Conservation (phyloP, 257 asterid genomes). For the Penstemon newberryi region DNA sequence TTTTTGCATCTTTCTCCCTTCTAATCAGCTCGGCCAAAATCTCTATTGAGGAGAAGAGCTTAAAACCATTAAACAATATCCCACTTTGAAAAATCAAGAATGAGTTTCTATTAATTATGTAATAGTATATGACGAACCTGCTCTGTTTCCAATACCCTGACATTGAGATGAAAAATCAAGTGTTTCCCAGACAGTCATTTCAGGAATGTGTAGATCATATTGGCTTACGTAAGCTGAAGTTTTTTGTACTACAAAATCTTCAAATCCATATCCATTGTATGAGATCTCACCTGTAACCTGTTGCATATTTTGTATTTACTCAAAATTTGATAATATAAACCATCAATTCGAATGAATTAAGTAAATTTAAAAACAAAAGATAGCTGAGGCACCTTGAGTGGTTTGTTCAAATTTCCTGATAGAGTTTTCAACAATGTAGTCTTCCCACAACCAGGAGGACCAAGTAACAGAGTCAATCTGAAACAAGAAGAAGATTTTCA, state of each 20-base stretch:
- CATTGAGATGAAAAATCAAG: conserved; percentile 66
- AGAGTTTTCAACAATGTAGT: conserved; percentile 70
- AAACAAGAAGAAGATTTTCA: conserved; percentile 12
- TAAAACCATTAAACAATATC: too few relatives aligned
- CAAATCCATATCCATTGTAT: conserved; percentile 52
- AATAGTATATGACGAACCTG: conserved; percentile 33
- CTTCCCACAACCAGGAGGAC: conserved; percentile 82
- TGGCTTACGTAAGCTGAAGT: conserved; percentile 71
- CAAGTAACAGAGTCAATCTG: conserved; percentile 70
- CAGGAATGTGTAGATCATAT: conserved; percentile 57
- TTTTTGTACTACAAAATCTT: conserved; percentile 54
- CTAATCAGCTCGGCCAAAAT: conserved; percentile 40
- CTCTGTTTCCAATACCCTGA: conserved; percentile 57
- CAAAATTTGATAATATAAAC: too few relatives aligned
- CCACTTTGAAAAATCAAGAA: too few relatives aligned
- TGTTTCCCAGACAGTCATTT: conserved; percentile 66
- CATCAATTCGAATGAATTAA: background rate
- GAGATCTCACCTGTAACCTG: conserved; percentile 59
- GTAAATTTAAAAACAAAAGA: background rate
- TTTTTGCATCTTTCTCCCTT: conserved; percentile 47
- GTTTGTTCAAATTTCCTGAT: conserved; percentile 59
- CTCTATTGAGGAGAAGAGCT: conserved; percentile 28
- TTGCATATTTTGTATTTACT: background rate
- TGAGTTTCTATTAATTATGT: too few relatives aligned
- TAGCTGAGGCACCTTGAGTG: conserved; percentile 47